Conservation (phyloP, 2,329 filamentous ascomycete species). For the Apiospora aurea region DNA sequence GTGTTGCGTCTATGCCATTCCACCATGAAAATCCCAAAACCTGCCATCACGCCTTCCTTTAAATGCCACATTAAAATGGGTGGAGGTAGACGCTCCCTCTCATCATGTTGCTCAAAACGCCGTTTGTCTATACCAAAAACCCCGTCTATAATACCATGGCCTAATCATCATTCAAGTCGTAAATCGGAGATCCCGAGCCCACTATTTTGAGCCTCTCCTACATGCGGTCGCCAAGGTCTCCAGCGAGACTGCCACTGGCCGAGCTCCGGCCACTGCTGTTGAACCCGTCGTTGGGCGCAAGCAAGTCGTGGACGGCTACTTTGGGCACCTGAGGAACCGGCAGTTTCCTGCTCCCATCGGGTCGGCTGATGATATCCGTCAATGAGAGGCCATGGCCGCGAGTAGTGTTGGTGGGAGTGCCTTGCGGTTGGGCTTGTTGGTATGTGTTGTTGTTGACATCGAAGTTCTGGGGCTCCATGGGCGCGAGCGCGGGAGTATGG, state of each 20-base stretch:
- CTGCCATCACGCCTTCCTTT: conserved; percentile 28
- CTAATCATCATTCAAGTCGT: conserved; percentile 40
- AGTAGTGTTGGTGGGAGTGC: conserved; percentile 55
- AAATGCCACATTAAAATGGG: conserved; percentile 36
- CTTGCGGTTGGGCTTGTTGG: conserved; percentile 58
- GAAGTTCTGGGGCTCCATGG: conserved; percentile 61
- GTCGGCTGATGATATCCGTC: conserved; percentile 89
- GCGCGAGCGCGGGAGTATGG: conserved; percentile 63
- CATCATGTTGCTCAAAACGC: conserved; percentile 33
- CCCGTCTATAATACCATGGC: conserved; percentile 38
- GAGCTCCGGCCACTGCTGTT: conserved; percentile 80
- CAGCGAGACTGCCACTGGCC: conserved; percentile 77
- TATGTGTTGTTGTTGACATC: conserved; percentile 48
- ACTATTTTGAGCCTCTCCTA: conserved; percentile 35
- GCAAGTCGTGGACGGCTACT: conserved; percentile 84
- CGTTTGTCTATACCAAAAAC: conserved; percentile 39
- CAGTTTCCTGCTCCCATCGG: conserved; percentile 87
- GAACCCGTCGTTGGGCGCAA: conserved; percentile 70
- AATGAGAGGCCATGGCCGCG: conserved; percentile 75
- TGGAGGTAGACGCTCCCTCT: conserved; percentile 25
- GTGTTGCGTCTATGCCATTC: conserved; percentile 40
- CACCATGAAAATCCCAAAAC: conserved; percentile 31
- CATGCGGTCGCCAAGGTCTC: conserved; percentile 68
- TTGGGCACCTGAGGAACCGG: conserved; percentile 92
- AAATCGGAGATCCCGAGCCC: conserved; percentile 27